Evolutionary conservation across 805 yeast species (phyloP).

Genomic region (Yarrowia sp.): DNA sequence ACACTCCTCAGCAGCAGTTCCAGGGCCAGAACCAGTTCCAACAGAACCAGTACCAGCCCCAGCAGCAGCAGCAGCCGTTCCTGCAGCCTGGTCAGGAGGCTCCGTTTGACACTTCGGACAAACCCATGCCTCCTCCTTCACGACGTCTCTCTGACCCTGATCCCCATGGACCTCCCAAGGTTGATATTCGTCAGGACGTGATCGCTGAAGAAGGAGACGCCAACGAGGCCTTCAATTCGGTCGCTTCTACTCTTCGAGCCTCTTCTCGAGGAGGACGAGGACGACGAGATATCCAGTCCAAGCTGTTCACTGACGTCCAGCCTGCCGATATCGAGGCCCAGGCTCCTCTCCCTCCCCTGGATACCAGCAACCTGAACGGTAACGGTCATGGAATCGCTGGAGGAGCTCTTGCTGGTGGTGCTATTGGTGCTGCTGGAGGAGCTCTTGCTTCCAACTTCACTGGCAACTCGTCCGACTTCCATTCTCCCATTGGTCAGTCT

Average conservation of each 20-base stretch:
- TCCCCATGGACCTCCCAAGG: slow-evolving; percentile 30
- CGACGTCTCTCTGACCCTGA: slow-evolving; percentile 18
- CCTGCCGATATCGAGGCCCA: slow-evolving; percentile 31
- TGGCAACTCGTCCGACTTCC: slow-evolving; percentile 19
- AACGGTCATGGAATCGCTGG: neutral
- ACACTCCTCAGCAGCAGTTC: neutral
- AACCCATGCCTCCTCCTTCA: slow-evolving; percentile 21
- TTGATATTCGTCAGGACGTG: slow-evolving; percentile 34
- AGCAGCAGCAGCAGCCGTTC: neutral
- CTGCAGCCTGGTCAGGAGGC: slow-evolving; percentile 12
- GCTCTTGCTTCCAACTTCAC: slow-evolving; percentile 9
- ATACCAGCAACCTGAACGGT: slow-evolving; percentile 10
- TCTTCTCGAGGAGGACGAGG: slow-evolving; percentile 36
- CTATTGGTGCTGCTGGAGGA: neutral
- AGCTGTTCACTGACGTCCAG: slow-evolving; percentile 35
- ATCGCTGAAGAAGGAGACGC: slow-evolving; percentile 35
- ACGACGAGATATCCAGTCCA: slow-evolving; percentile 38
- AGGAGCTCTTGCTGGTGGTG: neutral
- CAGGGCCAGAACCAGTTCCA: slow-evolving; percentile 5
- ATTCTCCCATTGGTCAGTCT: slow-evolving; percentile 12
- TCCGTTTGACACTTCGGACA: neutral
- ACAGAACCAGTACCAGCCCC: neutral
- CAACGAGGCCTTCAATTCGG: slow-evolving; percentile 37
- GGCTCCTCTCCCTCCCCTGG: neutral
- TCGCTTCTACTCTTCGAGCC: slow-evolving; percentile 38